phyloP scores from a whole-genome alignment of 345 rosid species.

The Sonneratia caseolaris region DNA sequence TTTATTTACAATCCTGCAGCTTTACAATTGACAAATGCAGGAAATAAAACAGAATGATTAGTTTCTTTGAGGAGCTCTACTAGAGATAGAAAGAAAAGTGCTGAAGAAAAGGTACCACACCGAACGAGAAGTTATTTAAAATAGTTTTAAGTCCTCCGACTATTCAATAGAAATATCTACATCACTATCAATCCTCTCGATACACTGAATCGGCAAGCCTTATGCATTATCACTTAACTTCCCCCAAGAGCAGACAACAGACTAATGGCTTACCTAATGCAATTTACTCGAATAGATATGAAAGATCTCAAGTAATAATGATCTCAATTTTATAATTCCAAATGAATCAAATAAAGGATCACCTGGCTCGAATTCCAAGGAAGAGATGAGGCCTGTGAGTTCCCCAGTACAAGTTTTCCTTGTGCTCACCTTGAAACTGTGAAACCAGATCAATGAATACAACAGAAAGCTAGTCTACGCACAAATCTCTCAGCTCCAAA shows the following conservation, averaged over 20 bases:
- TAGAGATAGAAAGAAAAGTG: too few species aligned
- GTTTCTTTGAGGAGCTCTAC: too few species aligned
- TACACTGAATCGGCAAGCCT: neutral
- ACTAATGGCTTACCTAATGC: neutral
- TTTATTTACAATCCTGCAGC: neutral
- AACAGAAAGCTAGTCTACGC: too few species aligned
- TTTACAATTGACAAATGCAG: neutral
- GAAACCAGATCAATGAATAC: too few species aligned
- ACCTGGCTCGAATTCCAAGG: slow-evolving; percentile 84
- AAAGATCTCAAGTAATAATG: neutral
- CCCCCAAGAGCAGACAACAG: neutral
- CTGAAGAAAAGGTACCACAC: too few species aligned
- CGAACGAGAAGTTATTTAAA: too few species aligned
- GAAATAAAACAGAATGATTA: neutral
- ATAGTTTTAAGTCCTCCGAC: neutral
- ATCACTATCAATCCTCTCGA: neutral
- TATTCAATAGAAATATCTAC: neutral
- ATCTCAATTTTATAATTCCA: neutral
- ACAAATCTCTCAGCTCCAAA: too few species aligned
- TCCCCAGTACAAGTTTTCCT: slow-evolving; percentile 74
- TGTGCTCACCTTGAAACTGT: slow-evolving; percentile 33
- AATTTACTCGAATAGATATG: neutral
- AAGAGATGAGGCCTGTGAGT: slow-evolving; percentile 78
- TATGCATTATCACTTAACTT: neutral
- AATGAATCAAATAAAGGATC: neutral